Evolutionary conservation across 371 early-diverging fungal species (phyloP), one percentile per base, ranked within the genome.

Genomic region (Apophysomyces ossiformis): DNA sequence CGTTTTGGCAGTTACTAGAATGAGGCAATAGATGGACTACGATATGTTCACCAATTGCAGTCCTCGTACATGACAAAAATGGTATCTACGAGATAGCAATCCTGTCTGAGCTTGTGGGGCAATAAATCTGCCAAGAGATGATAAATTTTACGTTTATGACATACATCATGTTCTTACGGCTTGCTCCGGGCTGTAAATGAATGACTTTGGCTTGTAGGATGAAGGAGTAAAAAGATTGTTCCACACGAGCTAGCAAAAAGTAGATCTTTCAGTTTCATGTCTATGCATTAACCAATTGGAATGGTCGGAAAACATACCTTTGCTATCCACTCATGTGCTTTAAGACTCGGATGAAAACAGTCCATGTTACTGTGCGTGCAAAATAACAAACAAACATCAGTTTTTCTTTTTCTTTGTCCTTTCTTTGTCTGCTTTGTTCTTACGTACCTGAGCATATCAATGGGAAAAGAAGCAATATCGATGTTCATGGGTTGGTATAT

Each of bases 341-440:
- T 63, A 3, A 43, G 46, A 32, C 58, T 61, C 1, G 68, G 68
- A 59, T 68, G 68, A 50, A 68, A 68, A 13, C 68, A 68, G 41
- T 68, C 68, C 26, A 63, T 32, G n/a, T 68, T 68, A 37, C 68
- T 68, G 32, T 26, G 9, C 7, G 16, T 11, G 47, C 13, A n/a
- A 1, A 47, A 15, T 18, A 16, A 7, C 32, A 26, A 26, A 26
- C 32, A 41, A 11, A 2, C 41, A 41, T 41, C 13, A 41, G 13
- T 41, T 41, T 41, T 11, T 1, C 41, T 41, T 13, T 8, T 26
- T 26, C 1, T 41, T 41, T 41, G 11, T 41, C 6, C 41, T 41
- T 41, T 41, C 32, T 26, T 26, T 26, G 8, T 41, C 18, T 21
- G 9, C 13, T 11, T n/a, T 37, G 11, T 46, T 26, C 3, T 26